Base-by-base conservation (phyloP, 2,329 filamentous ascomycete genomes). In the Xylaria sp. region DNA sequence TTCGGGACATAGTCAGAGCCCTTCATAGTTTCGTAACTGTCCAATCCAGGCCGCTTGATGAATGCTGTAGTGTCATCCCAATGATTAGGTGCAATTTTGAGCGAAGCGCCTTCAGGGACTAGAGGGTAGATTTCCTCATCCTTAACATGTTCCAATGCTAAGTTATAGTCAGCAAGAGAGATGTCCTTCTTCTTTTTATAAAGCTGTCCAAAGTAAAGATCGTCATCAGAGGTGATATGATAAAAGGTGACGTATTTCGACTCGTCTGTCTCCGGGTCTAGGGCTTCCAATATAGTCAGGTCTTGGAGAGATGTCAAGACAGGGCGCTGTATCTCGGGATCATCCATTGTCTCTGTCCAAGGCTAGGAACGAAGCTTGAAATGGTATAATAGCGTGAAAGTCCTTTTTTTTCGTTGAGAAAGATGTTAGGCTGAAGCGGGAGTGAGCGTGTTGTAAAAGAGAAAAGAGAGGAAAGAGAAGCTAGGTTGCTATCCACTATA, bases 41-140 rank as follows among this genome's bases (percentile, higher is more conserved):
- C 51, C 17, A 63, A 27, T 33, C 45, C 59, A 5, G 59, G 64
- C 9, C 49, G 45, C 64, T 63, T 63, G 33, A 63, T 59, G 55
- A 59, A 63, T 44, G 59, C 47, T 15, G 33, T 54, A 38, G 59
- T 44, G 31, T 59, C 54, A 33, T 67, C 49, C 42, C n/a, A 53
- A 22, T 63, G 15, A 29, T 54, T n/a, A 44, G 59, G 64, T 44
- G 64, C 64, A 54, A 66, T 42, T 47, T 27, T 66, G 38, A 58
- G 51, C 10, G 5, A 5, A 38, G 13, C 31, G 22, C 22, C 36
- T 39, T 53, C 54, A 27, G 59, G 54, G 17, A 66, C 54, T 29
- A 44, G 25, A 55, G 64, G 64, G 38, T 62, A 66, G 36, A 66
- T 31, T n/a, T 66, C 59, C 59, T 66, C 59, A 39, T 66, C 64